Evolutionary conservation across 305 asterid genomes (phyloP).

Genomic region (Andrographis paniculata): DNA sequence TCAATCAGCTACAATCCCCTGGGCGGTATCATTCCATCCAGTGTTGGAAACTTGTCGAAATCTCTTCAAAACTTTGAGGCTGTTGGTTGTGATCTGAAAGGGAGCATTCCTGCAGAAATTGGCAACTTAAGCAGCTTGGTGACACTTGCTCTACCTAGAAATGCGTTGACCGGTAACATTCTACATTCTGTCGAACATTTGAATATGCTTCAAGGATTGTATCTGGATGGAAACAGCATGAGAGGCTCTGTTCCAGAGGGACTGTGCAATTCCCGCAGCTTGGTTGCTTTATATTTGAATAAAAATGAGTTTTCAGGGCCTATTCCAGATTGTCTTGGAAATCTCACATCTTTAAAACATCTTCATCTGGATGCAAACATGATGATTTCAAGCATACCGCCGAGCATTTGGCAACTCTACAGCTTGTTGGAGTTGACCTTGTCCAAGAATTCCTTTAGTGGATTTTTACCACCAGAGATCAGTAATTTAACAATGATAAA

Average conservation of each 20-base stretch:
- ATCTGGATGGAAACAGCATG: slow-evolving; percentile 2
- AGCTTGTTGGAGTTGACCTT: slow-evolving; percentile 2
- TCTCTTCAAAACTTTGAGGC: neutral
- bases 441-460: slow-evolving; percentile 7
- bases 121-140: slow-evolving; percentile 4
- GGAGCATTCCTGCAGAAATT: slow-evolving; percentile 7
- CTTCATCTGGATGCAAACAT: neutral
- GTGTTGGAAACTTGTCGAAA: slow-evolving; percentile 7
- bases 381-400: neutral
- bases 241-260: slow-evolving; percentile 7
- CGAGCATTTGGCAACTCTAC: neutral
- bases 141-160: neutral
- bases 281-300: slow-evolving; percentile 3
- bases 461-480: neutral
- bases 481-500: neutral
- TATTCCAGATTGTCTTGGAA: neutral
- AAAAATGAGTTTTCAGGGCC: slow-evolving; percentile 1
- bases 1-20: neutral
- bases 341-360: neutral
- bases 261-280: neutral
- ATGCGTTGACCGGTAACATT: neutral
- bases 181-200: neutral
- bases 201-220: neutral
- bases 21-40: neutral
- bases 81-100: slow-evolving; percentile 1